Base-by-base conservation (phyloP, 192 early-diverging fungal genomes). In the Anaeromyces robustus region DNA sequence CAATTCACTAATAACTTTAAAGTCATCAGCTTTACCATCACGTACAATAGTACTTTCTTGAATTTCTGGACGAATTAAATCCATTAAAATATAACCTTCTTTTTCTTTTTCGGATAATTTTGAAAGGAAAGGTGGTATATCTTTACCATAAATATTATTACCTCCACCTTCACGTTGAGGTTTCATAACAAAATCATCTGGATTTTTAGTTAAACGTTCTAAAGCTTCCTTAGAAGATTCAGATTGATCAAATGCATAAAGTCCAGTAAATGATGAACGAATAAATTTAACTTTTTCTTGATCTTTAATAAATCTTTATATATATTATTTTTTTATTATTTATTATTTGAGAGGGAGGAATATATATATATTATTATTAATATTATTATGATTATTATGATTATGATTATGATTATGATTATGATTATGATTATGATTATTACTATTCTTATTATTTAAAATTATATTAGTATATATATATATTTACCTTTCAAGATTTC, bases 121-220 rank as follows among this genome's bases (percentile, higher is more conserved):
- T 14, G 80, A 77, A 7, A 99, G 81, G 12, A 84, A 81, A 14
- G 29, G 78, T 2, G 90, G 89, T 81, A 99, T 95, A 82, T 97
- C 94, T 26, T 89, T 83, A 22, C 94, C 93, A 82, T 99, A 99
- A 18, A 95, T 86, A 87, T 99, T 99, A 87, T 98, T 95, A 81
- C 93, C 97, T 78, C 97, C 97, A 5, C 97, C 97, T 85, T 99
- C 96, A 59, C 97, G 90, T 85, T 99, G 97, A 11, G 97, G 96
- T 85, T 99, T 99, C 85, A 97, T 87, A 26, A 99, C 97, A 85
- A 88, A 94, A 14, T 89, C 84, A 29, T 86, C 88, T 2, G 95
- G 95, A 37, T 89, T 80, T 18, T 81, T 79, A 12, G 97, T 68
- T 0, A 94, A 95, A 77, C 85, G 82, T 59, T 91, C 81, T 59